Evolutionary conservation across 352 stramenopile species (phyloP).

Genomic region (Pythium phragmiticola): DNA sequence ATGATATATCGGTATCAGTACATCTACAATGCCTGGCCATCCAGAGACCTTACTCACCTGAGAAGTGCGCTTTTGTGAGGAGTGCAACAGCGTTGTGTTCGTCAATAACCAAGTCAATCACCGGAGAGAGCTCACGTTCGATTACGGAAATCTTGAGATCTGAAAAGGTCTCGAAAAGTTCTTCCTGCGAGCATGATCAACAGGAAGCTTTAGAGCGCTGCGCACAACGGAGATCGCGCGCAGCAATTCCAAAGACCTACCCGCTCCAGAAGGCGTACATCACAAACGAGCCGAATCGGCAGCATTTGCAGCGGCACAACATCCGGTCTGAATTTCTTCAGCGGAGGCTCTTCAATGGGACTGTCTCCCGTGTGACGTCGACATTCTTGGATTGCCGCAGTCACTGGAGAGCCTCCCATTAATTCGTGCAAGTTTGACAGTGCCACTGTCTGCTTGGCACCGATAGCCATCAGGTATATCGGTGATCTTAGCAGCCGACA

Average conservation of each 20-base stretch:
- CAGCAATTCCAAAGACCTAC: slow-evolving; percentile 18
- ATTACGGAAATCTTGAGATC: slow-evolving; percentile 55
- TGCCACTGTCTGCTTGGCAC: not conserved
- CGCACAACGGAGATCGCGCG: not conserved
- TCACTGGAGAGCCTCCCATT: slow-evolving; percentile 5
- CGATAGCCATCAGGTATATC: slow-evolving; percentile 1
- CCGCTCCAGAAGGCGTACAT: slow-evolving; percentile 38
- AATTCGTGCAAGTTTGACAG: not conserved
- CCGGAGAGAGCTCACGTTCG: slow-evolving; percentile 52
- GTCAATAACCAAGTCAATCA: slow-evolving; percentile 66
- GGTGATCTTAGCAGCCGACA: slow-evolving; percentile 7
- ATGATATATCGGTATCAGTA: not conserved
- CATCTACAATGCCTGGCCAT: not conserved
- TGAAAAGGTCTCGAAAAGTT: slow-evolving; percentile 60
- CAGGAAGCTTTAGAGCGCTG: not conserved
- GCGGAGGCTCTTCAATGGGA: not conserved
- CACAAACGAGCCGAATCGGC: slow-evolving; percentile 44
- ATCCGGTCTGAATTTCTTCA: slow-evolving; percentile 8
- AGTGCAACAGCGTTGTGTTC: slow-evolving; percentile 63
- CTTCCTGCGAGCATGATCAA: slow-evolving; percentile 36
- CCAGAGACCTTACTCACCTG: slow-evolving; percentile 30
- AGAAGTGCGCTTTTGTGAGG: slow-evolving; percentile 33
- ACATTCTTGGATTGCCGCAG: not conserved
- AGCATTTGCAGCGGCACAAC: slow-evolving; percentile 1
- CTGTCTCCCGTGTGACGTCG: not conserved